Evolutionary conservation across 352 stramenopile species (phyloP).

Genomic region (Pythium sp.): DNA sequence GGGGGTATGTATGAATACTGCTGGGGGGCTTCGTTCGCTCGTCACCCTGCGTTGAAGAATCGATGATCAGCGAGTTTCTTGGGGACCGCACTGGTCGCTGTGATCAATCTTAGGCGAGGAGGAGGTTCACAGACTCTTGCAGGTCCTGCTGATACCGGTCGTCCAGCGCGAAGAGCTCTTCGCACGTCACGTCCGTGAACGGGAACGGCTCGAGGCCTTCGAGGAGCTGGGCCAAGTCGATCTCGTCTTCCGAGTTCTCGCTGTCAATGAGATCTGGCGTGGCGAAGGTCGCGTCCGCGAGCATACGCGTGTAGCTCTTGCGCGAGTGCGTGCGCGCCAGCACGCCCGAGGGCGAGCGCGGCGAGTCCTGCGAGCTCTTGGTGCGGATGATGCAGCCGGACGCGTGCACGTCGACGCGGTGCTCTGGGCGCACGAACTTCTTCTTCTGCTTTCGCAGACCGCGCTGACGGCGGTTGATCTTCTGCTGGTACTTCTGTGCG

Average conservation of each 20-base stretch:
- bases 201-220: constrained; percentile 47
- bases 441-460: constrained; percentile 85
- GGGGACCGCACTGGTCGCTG: background rate
- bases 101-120: constrained; percentile 26
- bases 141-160: constrained; percentile 59
- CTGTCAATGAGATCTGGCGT: background rate
- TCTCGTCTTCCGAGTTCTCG: constrained; percentile 18
- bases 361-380: constrained; percentile 35
- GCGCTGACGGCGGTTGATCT: constrained; percentile 75
- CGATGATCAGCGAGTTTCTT: background rate
- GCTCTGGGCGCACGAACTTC: constrained; percentile 68
- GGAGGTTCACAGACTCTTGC: constrained; percentile 45
- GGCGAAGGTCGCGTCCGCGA: constrained; percentile 9
- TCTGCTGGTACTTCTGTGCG: constrained; percentile 86
- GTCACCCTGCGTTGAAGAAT: constrained; percentile 1
- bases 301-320: constrained; percentile 18
- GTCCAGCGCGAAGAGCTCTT: constrained; percentile 37
- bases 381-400: constrained; percentile 65
- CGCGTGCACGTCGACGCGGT: constrained; percentile 65
- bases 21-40: constrained; percentile 5
- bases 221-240: constrained; percentile 32
- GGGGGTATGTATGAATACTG: background rate
- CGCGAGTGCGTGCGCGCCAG: constrained; percentile 25
- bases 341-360: constrained; percentile 32
- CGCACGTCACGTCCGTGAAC: constrained; percentile 38